Conservation (phyloP, 2,329 filamentous ascomycete species). For the Paecilomyces dactylethromorphus region DNA sequence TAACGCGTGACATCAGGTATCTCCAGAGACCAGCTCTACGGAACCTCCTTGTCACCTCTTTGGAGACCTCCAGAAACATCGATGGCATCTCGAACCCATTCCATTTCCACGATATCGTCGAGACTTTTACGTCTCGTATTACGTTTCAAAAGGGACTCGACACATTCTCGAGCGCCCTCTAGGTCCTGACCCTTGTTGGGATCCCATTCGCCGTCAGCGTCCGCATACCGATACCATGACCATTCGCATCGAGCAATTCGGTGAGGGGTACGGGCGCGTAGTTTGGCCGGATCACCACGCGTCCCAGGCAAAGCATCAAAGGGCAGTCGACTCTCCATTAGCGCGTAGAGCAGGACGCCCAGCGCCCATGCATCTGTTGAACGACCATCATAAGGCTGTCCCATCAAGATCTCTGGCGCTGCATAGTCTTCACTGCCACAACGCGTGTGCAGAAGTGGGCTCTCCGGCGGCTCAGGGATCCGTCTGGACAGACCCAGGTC, state of each 20-base stretch:
- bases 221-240: conserved; percentile 83
- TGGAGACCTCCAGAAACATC: conserved; percentile 54
- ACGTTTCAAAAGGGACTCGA: conserved; percentile 77
- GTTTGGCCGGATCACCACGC: conserved; percentile 62
- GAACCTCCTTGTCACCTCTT: conserved; percentile 47
- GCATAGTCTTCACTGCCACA: conserved; percentile 98
- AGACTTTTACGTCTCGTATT: conserved; percentile 72
- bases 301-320: conserved; percentile 85
- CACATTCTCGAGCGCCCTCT: conserved; percentile 69
- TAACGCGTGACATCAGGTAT: conserved; percentile 1
- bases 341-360: conserved; percentile 84
- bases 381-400: conserved; percentile 87
- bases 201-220: conserved; percentile 84
- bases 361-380: conserved; percentile 92
- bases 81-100: conserved; percentile 74
- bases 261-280: conserved; percentile 78
- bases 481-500: conserved; percentile 85
- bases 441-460: conserved; percentile 83
- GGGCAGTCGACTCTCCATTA: conserved; percentile 86
- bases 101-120: conserved; percentile 61
- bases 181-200: conserved; percentile 58
- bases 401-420: conserved; percentile 91
- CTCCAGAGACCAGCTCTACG: conserved; percentile 26
- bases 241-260: conserved; percentile 94
- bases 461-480: conserved; percentile 64